Conservation (phyloP, 139 green algal species). For the Pseudopediastrum boryanum region DNA sequence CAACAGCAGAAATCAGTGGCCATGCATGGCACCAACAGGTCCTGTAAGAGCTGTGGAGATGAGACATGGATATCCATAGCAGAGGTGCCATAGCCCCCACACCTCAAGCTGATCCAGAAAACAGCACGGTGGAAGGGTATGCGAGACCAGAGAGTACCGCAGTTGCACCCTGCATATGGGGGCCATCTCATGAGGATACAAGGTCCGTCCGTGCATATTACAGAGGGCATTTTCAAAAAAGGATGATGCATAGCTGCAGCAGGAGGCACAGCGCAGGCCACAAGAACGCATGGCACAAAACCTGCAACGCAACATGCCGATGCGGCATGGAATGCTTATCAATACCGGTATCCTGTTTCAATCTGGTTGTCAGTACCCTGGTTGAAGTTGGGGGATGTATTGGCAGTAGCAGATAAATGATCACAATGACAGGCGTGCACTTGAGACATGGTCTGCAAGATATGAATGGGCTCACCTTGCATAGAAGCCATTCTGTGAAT, state of each 20-base stretch:
- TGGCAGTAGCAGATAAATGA: neutral
- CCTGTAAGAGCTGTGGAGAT: too few relatives aligned
- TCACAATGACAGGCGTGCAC: neutral
- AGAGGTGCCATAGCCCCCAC: too few relatives aligned
- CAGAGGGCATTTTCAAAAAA: neutral
- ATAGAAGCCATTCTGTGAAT: constrained; percentile 52
- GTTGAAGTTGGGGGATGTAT: neutral
- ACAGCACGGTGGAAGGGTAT: neutral
- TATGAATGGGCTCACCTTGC: constrained; percentile 7
- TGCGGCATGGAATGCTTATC: too few relatives aligned
- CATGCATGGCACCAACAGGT: too few relatives aligned
- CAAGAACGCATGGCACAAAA: neutral
- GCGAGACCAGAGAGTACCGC: too few relatives aligned
- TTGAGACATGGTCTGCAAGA: constrained; percentile 18
- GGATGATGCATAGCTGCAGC: neutral
- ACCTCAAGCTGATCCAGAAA: too few relatives aligned
- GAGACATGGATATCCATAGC: too few relatives aligned
- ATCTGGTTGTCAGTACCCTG: neutral
- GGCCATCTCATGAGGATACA: neutral
- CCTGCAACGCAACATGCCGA: neutral
- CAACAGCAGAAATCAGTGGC: too few relatives aligned
- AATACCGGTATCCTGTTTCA: neutral
- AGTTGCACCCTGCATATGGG: too few relatives aligned
- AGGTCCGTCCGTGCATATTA: neutral
- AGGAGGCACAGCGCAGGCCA: neutral